Evolutionary conservation across 352 stramenopile species (phyloP), one percentile per base, ranked within the genome.

Genomic region (Globisporangium splendens): DNA sequence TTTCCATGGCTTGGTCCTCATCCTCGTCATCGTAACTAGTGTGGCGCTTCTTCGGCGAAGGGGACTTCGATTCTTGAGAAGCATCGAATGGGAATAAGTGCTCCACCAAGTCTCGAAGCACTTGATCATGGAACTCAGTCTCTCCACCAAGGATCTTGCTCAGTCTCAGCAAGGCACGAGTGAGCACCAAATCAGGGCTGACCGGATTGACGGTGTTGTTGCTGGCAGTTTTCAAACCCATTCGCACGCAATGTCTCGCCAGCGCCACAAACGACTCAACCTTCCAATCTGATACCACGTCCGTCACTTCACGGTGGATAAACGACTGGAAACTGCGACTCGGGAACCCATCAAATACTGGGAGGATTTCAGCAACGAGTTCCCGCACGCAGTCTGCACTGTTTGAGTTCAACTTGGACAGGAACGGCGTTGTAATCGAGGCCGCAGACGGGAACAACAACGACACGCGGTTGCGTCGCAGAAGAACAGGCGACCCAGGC

Each of bases 201-300:
- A 59, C 56, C 63, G 31, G 42, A 43, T 47, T 17, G 31, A 39
- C 47, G 20, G 49, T 61, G 43, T 63, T 55, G 8, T 50, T 64
- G 31, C 59, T 59, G 13, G 11, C 54, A 1, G 56, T 13, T 10
- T 63, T 35, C 52, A 89, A 49, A 2, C 73, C 68, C 20, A 83
- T 58, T 4, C 79, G 79, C 31, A 91, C 72, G 18, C 75, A 89
- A 43, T 89, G 81, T 22, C 75, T 73, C 14, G 81, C 79, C 2
- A 89, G 61, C 11, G 71, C 71, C n/a, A 88, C 72, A 13, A 88
- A 82, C 12, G 81, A 91, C 63, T 88, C 77, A 0, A 86, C 74
- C 42, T 89, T 85, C 72, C 72, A 88, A 31, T 85, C 77, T 0
- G 75, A 75, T 17, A 68, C 49, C 14, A 77, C 73, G 68, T 86